These are phyloP conservation scores for Geotrichum restrictum DNA, from an alignment of 1,139 yeast species.

Conservation along the genomic window DNA sequence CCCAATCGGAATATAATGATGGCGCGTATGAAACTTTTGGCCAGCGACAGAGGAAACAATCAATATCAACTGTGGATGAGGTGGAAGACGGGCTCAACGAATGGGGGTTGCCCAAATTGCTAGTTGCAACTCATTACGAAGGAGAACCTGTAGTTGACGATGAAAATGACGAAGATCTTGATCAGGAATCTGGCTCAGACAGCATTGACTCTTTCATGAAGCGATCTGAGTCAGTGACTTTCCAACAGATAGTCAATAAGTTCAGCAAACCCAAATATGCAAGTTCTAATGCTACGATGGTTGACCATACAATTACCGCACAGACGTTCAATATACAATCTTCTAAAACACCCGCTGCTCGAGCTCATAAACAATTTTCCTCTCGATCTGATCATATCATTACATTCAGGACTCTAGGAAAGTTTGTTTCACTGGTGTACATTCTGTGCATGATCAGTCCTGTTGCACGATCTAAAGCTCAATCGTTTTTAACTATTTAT, in stretches of 20 bases:
- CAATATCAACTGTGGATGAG: constrained; percentile 12
- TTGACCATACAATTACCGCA: background rate
- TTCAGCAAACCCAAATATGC: constrained; percentile 1
- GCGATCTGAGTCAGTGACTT: constrained; percentile 14
- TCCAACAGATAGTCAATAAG: constrained; percentile 10
- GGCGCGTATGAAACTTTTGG: background rate
- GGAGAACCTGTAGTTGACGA: constrained; percentile 19
- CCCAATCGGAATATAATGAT: constrained; percentile 18
- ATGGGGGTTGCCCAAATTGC: constrained; percentile 32
- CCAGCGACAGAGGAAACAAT: background rate
- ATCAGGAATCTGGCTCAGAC: constrained; percentile 13
- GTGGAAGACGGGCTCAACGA: constrained; percentile 31
- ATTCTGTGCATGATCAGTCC: constrained; percentile 11
- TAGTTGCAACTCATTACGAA: constrained; percentile 23
- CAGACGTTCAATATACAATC: background rate
- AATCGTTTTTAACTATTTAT: background rate
- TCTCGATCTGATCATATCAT: background rate
- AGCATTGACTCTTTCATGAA: constrained; percentile 5
- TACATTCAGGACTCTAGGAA: background rate
- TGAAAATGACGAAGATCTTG: constrained; percentile 13
- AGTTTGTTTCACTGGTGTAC: constrained; percentile 3
- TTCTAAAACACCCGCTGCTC: background rate
- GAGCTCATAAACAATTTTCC: background rate
- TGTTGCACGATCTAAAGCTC: constrained; percentile 5
- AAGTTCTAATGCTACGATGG: constrained; percentile 2